A percentile compares a stretch with the other conserved stretches of the same genome.
Evolutionary conservation across 352 stramenopile genomes (phyloP).

Genomic region (Pilasporangium apinafurcum): DNA sequence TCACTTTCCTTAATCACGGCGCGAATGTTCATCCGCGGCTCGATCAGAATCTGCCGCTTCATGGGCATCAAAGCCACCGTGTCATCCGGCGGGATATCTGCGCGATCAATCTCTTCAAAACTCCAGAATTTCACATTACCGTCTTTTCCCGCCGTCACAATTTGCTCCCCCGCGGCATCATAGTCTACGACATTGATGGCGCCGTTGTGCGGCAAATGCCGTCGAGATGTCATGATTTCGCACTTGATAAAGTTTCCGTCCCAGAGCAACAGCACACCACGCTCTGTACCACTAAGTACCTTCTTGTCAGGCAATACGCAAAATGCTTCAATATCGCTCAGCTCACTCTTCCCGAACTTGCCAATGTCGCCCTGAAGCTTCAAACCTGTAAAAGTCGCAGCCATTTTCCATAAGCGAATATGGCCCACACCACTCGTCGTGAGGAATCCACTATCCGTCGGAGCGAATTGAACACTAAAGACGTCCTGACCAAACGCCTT

Average conservation of each 20-base stretch:
- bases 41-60: constrained; percentile 48
- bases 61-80: constrained; percentile 66
- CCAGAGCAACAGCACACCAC: constrained; percentile 88
- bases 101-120: constrained; percentile 79
- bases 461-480: constrained; percentile 88
- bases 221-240: constrained; percentile 65
- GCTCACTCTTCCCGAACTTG: constrained; percentile 94
- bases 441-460: constrained; percentile 83
- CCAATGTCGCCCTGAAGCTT: constrained; percentile 95
- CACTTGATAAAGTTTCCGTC: constrained; percentile 96
- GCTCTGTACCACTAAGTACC: constrained; percentile 85
- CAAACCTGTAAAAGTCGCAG: constrained; percentile 93
- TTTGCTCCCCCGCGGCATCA: constrained; percentile 29
- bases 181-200: constrained; percentile 72
- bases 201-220: constrained; percentile 61
- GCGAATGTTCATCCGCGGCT: constrained; percentile 58
- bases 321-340: constrained; percentile 92
- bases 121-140: constrained; percentile 89
- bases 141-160: constrained; percentile 76
- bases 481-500: constrained; percentile 95
- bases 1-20: constrained; percentile 40
- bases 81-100: constrained; percentile 80
- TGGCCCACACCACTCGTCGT: constrained; percentile 91
- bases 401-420: constrained; percentile 96
- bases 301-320: constrained; percentile 94